Conservation (phyloP, 2,329 filamentous ascomycete genomes). For the Diaporthe sp. region DNA sequence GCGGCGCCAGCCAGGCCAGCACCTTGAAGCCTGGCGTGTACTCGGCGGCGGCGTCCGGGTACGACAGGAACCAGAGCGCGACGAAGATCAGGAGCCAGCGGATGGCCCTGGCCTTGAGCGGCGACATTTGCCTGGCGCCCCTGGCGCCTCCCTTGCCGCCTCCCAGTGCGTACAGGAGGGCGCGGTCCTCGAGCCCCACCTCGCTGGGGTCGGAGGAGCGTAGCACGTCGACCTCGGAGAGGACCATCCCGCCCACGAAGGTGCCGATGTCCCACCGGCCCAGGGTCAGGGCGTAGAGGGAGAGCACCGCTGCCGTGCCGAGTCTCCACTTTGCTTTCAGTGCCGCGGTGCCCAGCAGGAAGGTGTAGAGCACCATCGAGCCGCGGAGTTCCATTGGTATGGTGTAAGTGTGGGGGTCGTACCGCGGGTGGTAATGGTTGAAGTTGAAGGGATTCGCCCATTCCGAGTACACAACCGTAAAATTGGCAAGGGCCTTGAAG, state of each 20-base stretch:
- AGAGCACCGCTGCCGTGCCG: constrained; percentile 48
- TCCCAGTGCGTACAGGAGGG: constrained; percentile 30
- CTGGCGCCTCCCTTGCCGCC: neutral
- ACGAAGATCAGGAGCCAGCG: constrained; percentile 50
- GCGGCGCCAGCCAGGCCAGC: constrained; percentile 51
- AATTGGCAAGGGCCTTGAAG: constrained; percentile 54
- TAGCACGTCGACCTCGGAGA: constrained; percentile 55
- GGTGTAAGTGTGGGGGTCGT: constrained; percentile 58
- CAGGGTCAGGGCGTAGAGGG: constrained; percentile 51
- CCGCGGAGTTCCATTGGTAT: constrained; percentile 58
- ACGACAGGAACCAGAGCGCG: constrained; percentile 56
- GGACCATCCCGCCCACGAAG: constrained; percentile 54
- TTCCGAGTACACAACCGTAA: constrained; percentile 53
- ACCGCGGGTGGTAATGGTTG: constrained; percentile 54
- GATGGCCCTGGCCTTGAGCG: constrained; percentile 37
- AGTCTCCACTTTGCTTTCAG: constrained; percentile 53
- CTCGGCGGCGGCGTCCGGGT: constrained; percentile 55
- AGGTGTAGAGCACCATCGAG: constrained; percentile 57
- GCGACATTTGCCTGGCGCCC: constrained; percentile 20
- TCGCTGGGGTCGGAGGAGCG: constrained; percentile 39
- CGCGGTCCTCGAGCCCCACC: constrained; percentile 35
- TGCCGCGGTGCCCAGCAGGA: constrained; percentile 54
- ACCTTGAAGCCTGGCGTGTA: constrained; percentile 54
- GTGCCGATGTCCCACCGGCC: constrained; percentile 57
- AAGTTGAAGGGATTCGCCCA: constrained; percentile 59